Conservation (phyloP, 2,329 filamentous ascomycete species). For the Gnomoniopsis sp. region DNA sequence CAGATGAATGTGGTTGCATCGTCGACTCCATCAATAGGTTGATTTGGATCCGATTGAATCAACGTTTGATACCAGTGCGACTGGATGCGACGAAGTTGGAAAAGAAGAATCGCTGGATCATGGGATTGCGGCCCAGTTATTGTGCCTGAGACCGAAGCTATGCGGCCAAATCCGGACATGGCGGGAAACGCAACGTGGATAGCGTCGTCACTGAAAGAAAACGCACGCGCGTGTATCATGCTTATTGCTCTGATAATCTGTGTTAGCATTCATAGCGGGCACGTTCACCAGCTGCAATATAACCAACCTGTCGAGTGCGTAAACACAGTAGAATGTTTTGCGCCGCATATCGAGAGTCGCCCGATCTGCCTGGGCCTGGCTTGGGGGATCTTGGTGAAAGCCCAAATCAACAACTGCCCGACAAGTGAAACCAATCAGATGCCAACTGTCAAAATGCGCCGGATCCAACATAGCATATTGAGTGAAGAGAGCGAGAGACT, state of each 20-base stretch:
- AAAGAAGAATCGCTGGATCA: conserved; percentile 72
- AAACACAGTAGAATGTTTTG: conserved; percentile 85
- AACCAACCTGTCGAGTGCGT: conserved; percentile 75
- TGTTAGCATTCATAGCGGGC: conserved; percentile 21
- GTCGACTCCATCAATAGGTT: conserved; percentile 45
- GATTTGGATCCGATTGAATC: conserved; percentile 70
- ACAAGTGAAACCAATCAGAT: conserved; percentile 84
- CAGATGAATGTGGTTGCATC: conserved; percentile 71
- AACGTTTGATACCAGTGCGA: conserved; percentile 88
- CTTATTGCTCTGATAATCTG: conserved; percentile 66
- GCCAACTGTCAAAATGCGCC: conserved; percentile 90
- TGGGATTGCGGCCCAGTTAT: conserved; percentile 48
- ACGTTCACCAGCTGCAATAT: neutral
- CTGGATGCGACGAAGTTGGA: conserved; percentile 79
- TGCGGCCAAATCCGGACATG: conserved; percentile 38
- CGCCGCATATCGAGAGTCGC: conserved; percentile 72
- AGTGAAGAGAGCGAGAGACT: conserved; percentile 80
- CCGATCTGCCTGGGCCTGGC: conserved; percentile 64
- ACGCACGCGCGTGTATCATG: conserved; percentile 80
- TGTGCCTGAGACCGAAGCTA: conserved; percentile 38
- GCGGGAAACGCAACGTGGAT: conserved; percentile 76
- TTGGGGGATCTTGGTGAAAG: conserved; percentile 85
- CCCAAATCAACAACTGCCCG: conserved; percentile 86
- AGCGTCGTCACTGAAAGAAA: conserved; percentile 91
- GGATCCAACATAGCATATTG: conserved; percentile 90